Conservation (phyloP, 2,329 filamentous ascomycete species). For the Monilinia aucupariae region DNA sequence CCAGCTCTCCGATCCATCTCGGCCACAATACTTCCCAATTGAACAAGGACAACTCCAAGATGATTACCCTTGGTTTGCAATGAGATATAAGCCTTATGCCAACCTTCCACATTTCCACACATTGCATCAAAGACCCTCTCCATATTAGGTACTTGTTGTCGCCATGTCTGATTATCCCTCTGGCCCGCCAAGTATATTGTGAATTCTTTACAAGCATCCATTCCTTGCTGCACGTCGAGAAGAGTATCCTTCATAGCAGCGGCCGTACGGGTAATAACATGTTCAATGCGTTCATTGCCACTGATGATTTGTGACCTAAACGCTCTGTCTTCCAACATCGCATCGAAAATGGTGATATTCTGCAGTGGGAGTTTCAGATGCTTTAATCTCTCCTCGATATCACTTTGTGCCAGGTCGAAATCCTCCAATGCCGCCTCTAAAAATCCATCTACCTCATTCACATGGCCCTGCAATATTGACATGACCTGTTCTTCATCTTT, state of each 20-base stretch:
- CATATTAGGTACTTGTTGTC: slow-evolving; percentile 55
- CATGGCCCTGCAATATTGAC: slow-evolving; percentile 81
- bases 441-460: slow-evolving; percentile 90
- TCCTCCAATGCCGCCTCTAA: slow-evolving; percentile 82
- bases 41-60: slow-evolving; percentile 63
- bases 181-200: slow-evolving; percentile 68
- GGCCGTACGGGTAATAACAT: slow-evolving; percentile 76
- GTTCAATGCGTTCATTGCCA: slow-evolving; percentile 87
- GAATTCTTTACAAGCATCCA: slow-evolving; percentile 70
- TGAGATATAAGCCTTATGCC: slow-evolving; percentile 73
- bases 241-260: slow-evolving; percentile 70
- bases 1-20: slow-evolving; percentile 85
- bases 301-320: slow-evolving; percentile 79
- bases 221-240: slow-evolving; percentile 72
- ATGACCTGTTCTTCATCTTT: slow-evolving; percentile 87
- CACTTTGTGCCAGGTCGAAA: slow-evolving; percentile 68
- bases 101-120: slow-evolving; percentile 87
- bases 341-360: slow-evolving; percentile 76
- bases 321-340: slow-evolving; percentile 76
- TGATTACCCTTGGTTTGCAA: slow-evolving; percentile 67
- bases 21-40: slow-evolving; percentile 69
- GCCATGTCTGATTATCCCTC: slow-evolving; percentile 53
- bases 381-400: slow-evolving; percentile 74
- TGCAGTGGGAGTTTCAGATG: slow-evolving; percentile 78
- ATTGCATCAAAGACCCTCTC: slow-evolving; percentile 79